Evolutionary conservation across 164 flowering plant species (phyloP).

Genomic region (Annona cherimola): DNA sequence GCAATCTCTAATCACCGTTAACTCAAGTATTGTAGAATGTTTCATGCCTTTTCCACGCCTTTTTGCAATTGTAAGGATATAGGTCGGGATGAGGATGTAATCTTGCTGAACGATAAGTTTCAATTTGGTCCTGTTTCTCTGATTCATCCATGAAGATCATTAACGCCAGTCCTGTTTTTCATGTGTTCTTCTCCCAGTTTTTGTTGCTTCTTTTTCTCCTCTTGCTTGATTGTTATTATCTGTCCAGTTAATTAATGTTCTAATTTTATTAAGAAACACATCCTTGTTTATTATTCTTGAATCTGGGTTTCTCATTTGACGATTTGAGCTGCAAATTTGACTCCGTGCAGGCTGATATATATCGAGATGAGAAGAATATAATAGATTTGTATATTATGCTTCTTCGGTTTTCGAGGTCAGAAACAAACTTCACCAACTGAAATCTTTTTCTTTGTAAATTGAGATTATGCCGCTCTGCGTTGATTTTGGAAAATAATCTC

Average conservation of each 20-base stretch:
- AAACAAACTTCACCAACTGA: constrained; percentile 1
- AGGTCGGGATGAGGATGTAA: no score
- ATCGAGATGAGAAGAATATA: constrained; percentile 71
- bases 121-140: not conserved
- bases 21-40: no score
- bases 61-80: no score
- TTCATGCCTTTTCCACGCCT: no score
- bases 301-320: not conserved
- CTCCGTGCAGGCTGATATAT: constrained; percentile 72
- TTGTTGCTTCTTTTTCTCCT: not conserved
- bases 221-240: not conserved
- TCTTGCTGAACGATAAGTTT: not conserved
- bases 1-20: no score
- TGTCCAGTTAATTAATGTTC: no score
- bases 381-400: constrained; percentile 87
- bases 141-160: not conserved
- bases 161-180: not conserved
- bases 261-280: not conserved
- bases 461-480: not conserved
- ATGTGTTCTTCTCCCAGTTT: not conserved
- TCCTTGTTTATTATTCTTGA: not conserved
- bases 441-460: not conserved
- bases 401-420: constrained; percentile 86
- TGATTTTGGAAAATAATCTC: not conserved
- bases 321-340: not conserved